Conservation (phyloP, 495 filamentous ascomycete genomes). For the Astrothelium subdiscretum region DNA sequence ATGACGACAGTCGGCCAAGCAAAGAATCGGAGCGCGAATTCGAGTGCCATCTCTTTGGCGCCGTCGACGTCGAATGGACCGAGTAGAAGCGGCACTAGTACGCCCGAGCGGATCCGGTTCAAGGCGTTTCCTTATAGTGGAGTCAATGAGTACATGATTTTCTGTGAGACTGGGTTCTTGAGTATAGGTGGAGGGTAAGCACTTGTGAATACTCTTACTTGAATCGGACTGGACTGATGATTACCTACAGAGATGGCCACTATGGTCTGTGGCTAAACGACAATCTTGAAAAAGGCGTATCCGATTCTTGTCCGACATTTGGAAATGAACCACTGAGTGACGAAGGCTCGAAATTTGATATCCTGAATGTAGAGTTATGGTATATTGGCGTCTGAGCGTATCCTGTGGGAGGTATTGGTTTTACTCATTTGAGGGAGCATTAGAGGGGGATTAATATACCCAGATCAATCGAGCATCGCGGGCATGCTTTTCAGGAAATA, state of each 20-base stretch:
- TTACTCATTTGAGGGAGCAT: not conserved
- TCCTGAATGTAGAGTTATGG: slow-evolving; percentile 89
- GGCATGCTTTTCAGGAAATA: not conserved
- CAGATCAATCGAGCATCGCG: not conserved
- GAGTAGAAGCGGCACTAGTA: slow-evolving; percentile 23
- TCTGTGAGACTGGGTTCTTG: slow-evolving; percentile 77
- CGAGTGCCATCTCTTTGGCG: slow-evolving; percentile 2
- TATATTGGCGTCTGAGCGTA: slow-evolving; percentile 44
- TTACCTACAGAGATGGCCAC: slow-evolving; percentile 54
- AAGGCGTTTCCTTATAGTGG: slow-evolving; percentile 95
- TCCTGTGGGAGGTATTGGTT: not conserved
- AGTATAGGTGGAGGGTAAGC: slow-evolving; percentile 71
- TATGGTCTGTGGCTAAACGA: slow-evolving; percentile 92
- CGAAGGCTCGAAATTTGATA: slow-evolving; percentile 83
- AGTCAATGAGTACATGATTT: slow-evolving; percentile 91
- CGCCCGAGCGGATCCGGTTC: slow-evolving; percentile 67
- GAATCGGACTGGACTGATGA: slow-evolving; percentile 7
- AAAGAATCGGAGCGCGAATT: slow-evolving; percentile 7
- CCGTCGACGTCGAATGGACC: slow-evolving; percentile 6
- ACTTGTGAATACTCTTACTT: not conserved
- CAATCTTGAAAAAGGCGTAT: slow-evolving; percentile 75
- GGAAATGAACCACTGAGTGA: slow-evolving; percentile 94
- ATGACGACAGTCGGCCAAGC: slow-evolving; percentile 51
- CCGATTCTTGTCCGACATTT: slow-evolving; percentile 73
- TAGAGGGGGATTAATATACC: not conserved